Conservation (phyloP, 305 asterid genomes). For the Fraxinus baroniana region DNA sequence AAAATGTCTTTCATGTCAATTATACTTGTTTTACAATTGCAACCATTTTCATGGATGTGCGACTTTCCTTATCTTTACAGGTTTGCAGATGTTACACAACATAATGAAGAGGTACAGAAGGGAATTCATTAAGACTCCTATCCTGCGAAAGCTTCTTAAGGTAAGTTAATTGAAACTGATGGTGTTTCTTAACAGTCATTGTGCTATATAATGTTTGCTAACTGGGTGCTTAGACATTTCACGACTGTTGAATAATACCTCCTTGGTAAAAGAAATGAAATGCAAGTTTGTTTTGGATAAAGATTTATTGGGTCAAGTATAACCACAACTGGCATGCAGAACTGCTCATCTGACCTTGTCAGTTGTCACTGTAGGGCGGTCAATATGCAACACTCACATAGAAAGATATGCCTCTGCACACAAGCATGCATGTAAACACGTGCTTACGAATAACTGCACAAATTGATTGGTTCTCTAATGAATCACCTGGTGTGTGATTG, state of each 20-base stretch:
- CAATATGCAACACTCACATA: constrained; percentile 2
- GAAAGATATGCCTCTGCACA: not conserved
- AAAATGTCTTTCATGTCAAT: constrained; percentile 12
- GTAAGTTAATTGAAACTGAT: constrained; percentile 32
- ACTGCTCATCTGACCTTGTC: constrained; percentile 12
- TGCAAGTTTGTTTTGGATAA: not conserved
- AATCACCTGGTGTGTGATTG: not conserved
- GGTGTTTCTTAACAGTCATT: not conserved
- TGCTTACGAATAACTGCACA: not conserved
- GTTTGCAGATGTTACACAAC: constrained; percentile 96
- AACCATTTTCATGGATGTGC: not conserved
- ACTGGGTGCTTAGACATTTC: not conserved
- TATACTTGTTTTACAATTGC: constrained; percentile 20
- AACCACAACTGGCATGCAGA: constrained; percentile 9
- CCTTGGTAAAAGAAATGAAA: not conserved
- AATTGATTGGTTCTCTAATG: not conserved
- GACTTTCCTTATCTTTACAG: constrained; percentile 35
- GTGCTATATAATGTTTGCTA: not conserved
- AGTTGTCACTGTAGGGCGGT: not conserved
- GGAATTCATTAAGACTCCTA: constrained; percentile 80
- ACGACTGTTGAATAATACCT: constrained; percentile 17
- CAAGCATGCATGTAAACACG: constrained; percentile 1
- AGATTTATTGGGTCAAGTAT: not conserved
- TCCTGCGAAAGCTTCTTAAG: constrained; percentile 91
- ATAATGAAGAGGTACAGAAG: constrained; percentile 78